phyloP scores from a whole-genome alignment of 768 basidiomycete species.

The Clitopilus passeckerianus region DNA sequence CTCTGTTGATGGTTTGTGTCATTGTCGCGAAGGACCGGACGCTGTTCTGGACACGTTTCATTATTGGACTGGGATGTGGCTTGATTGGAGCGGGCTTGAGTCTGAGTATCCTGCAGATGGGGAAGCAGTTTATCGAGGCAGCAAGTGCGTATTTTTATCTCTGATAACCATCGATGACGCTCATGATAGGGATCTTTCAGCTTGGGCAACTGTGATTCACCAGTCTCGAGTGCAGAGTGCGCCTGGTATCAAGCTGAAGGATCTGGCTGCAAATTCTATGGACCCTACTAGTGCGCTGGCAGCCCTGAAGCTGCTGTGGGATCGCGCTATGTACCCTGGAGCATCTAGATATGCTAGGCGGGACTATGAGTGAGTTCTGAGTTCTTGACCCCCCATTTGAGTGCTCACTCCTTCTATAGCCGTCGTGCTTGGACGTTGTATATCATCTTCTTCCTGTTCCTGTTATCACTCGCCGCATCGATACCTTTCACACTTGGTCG shows the following conservation, averaged over 20 bases:
- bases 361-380: slow-evolving; percentile 29
- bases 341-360: slow-evolving; percentile 22
- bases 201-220: slow-evolving; percentile 41
- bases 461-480: slow-evolving; percentile 19
- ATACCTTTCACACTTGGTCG: slow-evolving; percentile 33
- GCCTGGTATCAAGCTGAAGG: slow-evolving; percentile 29
- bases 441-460: slow-evolving; percentile 29
- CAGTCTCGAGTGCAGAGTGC: slow-evolving; percentile 23
- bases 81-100: slow-evolving; percentile 26
- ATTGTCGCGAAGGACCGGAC: slow-evolving; percentile 20
- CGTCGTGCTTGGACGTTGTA: slow-evolving; percentile 31
- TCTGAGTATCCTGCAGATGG: slow-evolving; percentile 22
- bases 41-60: slow-evolving; percentile 36
- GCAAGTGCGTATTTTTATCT: slow-evolving; percentile 22
- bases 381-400: neutral
- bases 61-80: slow-evolving; percentile 29
- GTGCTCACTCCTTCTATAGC: slow-evolving; percentile 15
- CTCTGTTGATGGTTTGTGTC: slow-evolving; percentile 24
- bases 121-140: slow-evolving; percentile 27
- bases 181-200: slow-evolving; percentile 14
- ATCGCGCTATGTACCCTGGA: slow-evolving; percentile 25
- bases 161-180: neutral
- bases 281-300: slow-evolving; percentile 22
- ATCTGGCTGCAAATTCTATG: slow-evolving; percentile 26
- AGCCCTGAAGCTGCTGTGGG: slow-evolving; percentile 29